phyloP scores from a whole-genome alignment of 73 alveolate species.

The Tetrahymena malaccensis region DNA sequence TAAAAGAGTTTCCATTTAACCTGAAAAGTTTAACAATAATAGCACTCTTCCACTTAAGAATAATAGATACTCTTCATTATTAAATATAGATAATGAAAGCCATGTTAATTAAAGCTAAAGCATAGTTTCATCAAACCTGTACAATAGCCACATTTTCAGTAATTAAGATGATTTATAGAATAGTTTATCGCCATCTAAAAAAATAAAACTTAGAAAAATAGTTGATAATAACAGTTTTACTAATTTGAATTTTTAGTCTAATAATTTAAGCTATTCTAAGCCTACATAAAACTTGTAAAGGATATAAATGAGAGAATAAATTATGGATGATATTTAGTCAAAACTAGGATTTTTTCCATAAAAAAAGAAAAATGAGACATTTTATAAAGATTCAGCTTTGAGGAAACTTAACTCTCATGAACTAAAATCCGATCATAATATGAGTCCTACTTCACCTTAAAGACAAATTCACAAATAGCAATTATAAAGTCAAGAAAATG shows the following conservation, averaged over 20 bases:
- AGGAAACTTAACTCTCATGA: neutral
- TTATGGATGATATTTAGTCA: neutral
- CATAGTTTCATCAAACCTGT: neutral
- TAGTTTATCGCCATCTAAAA: neutral
- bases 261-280: neutral
- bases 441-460: neutral
- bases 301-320: neutral
- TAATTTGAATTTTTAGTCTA: neutral
- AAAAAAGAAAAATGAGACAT: neutral
- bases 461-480: neutral
- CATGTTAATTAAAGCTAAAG: neutral
- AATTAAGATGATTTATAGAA: neutral
- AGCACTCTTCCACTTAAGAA: neutral
- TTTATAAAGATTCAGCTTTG: neutral
- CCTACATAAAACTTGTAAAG: neutral
- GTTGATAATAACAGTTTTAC: neutral
- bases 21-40: neutral
- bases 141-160: neutral
- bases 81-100: neutral
- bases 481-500: neutral
- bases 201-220: neutral
- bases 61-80: neutral
- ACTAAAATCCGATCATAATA: neutral
- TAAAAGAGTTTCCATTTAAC: neutral
- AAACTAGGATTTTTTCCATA: neutral